phyloP scores from a whole-genome alignment of 768 basidiomycete genomes.

The Boletus sp. region DNA sequence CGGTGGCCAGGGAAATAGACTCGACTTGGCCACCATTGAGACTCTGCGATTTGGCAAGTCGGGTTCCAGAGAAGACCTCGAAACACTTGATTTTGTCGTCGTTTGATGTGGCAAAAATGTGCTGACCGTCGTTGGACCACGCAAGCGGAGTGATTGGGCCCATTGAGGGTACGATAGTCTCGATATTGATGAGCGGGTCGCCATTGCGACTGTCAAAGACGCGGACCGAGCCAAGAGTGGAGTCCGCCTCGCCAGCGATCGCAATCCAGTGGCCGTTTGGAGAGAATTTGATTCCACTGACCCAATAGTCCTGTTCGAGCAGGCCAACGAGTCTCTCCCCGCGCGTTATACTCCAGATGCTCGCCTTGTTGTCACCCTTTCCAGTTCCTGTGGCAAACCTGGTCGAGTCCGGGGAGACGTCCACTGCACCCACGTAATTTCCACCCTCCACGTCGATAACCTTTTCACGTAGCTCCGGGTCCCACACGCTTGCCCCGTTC shows the following conservation, averaged over 20 bases:
- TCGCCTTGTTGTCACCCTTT: not conserved
- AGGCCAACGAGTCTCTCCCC: not conserved
- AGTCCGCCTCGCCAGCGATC: not conserved
- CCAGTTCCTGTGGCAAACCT: not conserved
- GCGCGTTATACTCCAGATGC: not conserved
- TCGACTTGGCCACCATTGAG: not conserved
- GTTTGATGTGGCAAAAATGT: not conserved
- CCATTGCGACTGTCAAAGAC: not conserved
- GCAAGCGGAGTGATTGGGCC: not conserved
- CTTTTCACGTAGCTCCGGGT: not conserved
- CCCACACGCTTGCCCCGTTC: not conserved
- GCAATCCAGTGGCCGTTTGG: not conserved
- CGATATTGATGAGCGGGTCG: not conserved
- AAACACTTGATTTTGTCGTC: not conserved
- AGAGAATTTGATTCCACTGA: not conserved
- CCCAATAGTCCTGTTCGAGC: not conserved
- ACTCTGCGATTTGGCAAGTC: not conserved
- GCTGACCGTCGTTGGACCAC: not conserved
- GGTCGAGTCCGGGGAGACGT: not conserved
- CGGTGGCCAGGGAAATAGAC: not conserved
- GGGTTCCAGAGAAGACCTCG: not conserved
- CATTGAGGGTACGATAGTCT: not conserved
- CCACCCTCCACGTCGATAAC: not conserved
- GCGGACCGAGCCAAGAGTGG: not conserved
- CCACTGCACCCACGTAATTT: not conserved